Conservation (phyloP, 2,329 filamentous ascomycete genomes). For the Beauveria rudraprayagi region DNA sequence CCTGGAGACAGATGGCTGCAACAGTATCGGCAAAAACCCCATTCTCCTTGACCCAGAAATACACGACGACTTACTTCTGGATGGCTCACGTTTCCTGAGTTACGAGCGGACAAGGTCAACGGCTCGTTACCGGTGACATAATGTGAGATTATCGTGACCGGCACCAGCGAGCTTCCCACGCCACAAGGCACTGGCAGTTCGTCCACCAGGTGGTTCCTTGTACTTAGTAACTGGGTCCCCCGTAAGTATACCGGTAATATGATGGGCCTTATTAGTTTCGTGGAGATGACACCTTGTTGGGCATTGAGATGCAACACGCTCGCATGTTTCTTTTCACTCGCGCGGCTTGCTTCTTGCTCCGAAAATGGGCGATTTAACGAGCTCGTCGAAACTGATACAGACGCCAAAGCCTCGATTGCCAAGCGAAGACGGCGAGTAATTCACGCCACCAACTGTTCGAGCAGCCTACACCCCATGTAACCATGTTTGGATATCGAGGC, state of each 20-base stretch:
- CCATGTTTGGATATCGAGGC: not conserved
- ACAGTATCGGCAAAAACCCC: conserved; percentile 1
- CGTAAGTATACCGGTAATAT: not conserved
- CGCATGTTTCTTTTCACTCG: too few species aligned
- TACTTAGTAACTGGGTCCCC: not conserved
- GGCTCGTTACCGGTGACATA: too few species aligned
- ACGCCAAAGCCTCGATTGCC: not conserved
- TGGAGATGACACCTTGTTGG: not conserved
- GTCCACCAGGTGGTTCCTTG: not conserved
- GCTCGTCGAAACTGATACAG: not conserved
- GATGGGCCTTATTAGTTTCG: not conserved
- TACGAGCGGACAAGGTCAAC: not conserved
- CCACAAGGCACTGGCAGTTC: not conserved
- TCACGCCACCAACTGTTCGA: not conserved
- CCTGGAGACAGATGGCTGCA: conserved; percentile 9
- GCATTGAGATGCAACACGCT: not conserved
- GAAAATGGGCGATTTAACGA: too few species aligned
- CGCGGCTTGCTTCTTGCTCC: too few species aligned
- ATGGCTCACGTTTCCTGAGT: not conserved
- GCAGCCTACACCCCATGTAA: not conserved
- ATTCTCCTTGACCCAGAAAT: not conserved
- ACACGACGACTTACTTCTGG: not conserved
- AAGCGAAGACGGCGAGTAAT: not conserved
- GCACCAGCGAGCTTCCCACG: not conserved
- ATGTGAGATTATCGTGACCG: not conserved